phyloP scores from a whole-genome alignment of 2,329 filamentous ascomycete species.

The Fusarium beomiforme region DNA sequence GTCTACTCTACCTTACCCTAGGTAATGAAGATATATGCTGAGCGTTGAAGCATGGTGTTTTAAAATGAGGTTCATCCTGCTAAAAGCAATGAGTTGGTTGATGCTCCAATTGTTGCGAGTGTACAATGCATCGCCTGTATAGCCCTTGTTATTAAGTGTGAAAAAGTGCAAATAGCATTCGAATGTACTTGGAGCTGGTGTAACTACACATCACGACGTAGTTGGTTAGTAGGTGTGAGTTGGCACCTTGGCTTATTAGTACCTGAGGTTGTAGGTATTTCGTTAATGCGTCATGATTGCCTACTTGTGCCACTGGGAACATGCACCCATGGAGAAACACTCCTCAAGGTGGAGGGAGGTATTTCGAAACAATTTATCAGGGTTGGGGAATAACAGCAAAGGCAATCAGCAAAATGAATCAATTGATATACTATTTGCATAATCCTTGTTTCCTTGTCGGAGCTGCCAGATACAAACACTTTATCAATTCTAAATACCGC shows the following conservation, averaged over 20 bases:
- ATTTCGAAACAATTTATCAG: background rate
- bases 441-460: background rate
- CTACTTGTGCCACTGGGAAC: too few relatives aligned
- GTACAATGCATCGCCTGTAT: slow-evolving; percentile 7
- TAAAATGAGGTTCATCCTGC: too few relatives aligned
- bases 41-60: too few relatives aligned
- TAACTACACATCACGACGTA: background rate
- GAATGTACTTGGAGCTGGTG: background rate
- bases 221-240: slow-evolving; percentile 18
- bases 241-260: slow-evolving; percentile 16
- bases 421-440: background rate
- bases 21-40: background rate
- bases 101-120: slow-evolving; percentile 8
- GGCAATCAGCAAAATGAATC: background rate
- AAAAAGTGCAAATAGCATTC: slow-evolving; percentile 6
- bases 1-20: too few relatives aligned
- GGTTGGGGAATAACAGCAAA: background rate
- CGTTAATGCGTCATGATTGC: background rate
- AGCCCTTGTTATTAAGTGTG: slow-evolving; percentile 7
- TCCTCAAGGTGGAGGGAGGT: background rate
- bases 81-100: background rate
- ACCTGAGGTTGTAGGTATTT: slow-evolving; percentile 2
- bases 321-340: too few relatives aligned
- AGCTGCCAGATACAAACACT: background rate
- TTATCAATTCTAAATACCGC: background rate